Conservation (phyloP, 371 early-diverging fungal genomes). For the Modicella reniformis region DNA sequence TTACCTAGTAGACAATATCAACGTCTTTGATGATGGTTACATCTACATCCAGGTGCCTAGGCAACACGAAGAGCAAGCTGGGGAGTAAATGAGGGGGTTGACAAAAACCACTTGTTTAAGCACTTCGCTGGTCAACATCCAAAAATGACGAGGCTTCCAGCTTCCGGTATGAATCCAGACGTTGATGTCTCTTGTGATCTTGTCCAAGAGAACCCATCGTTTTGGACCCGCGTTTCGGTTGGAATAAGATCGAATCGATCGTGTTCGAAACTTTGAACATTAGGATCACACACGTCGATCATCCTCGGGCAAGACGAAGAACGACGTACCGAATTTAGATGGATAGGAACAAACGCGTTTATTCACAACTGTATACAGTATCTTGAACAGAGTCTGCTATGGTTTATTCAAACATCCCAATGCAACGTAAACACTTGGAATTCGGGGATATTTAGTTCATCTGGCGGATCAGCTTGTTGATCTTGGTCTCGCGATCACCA, state of each 20-base stretch:
- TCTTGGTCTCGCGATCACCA: conserved; percentile 95
- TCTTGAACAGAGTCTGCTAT: background rate
- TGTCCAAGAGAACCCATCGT: conserved; percentile 11
- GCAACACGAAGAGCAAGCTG: background rate
- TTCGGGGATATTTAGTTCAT: conserved; percentile 91
- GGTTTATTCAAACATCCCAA: too few species aligned
- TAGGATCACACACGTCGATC: too few species aligned
- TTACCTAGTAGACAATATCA: too few species aligned
- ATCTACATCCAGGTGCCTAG: background rate
- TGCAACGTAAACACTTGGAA: too few species aligned
- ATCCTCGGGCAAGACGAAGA: too few species aligned
- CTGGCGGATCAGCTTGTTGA: conserved; percentile 93
- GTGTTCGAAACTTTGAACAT: background rate
- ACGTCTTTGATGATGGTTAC: background rate
- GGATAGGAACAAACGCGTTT: too few species aligned
- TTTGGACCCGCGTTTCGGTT: background rate
- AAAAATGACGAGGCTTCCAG: background rate
- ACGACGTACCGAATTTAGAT: too few species aligned
- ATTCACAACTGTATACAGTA: too few species aligned
- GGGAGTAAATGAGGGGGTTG: too few species aligned
- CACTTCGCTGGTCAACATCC: conserved; percentile 19
- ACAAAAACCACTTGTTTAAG: background rate
- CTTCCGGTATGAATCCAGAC: conserved; percentile 38
- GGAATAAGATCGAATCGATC: conserved; percentile 21
- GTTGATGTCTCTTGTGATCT: conserved; percentile 42